phyloP scores from a whole-genome alignment of 2,329 filamentous ascomycete species.

The Monosporascus ibericus region DNA sequence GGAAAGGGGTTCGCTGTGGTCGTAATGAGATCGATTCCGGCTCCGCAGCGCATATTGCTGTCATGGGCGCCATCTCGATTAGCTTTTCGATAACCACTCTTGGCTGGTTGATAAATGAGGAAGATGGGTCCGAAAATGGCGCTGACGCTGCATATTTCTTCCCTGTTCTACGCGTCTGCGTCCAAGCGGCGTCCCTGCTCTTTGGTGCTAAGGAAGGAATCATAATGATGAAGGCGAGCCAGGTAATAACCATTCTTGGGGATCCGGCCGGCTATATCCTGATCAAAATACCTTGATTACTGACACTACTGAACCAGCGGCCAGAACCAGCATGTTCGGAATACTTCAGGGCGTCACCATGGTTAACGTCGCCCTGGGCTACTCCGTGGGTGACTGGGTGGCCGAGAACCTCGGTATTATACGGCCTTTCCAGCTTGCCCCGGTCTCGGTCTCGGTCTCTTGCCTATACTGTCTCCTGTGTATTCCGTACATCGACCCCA shows the following conservation, averaged over 20 bases:
- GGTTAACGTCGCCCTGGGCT: constrained; percentile 14
- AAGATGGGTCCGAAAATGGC: constrained; percentile 55
- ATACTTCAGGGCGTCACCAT: constrained; percentile 21
- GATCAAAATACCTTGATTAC: constrained; percentile 61
- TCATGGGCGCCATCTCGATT: constrained; percentile 59
- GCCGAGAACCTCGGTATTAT: constrained; percentile 14
- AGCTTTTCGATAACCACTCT: constrained; percentile 62
- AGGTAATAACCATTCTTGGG: constrained; percentile 61
- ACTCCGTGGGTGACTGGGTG: constrained; percentile 13
- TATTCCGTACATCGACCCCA: constrained; percentile 17
- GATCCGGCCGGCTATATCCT: constrained; percentile 64
- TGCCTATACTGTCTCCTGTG: constrained; percentile 12
- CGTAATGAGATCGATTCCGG: constrained; percentile 54
- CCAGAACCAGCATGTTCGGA: constrained; percentile 58
- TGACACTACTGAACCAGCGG: constrained; percentile 52
- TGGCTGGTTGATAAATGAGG: constrained; percentile 59
- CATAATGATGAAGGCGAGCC: constrained; percentile 58
- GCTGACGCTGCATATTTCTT: constrained; percentile 56
- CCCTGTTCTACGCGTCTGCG: constrained; percentile 54
- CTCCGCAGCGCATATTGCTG: constrained; percentile 55
- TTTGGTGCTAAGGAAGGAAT: constrained; percentile 54
- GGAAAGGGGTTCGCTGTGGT: constrained; percentile 48
- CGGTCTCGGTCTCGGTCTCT: constrained; percentile 8
- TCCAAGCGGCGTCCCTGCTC: constrained; percentile 57
- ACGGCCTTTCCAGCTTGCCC: constrained; percentile 17